These are phyloP conservation scores for Ophiognomonia clavigignenti-juglandacearum DNA, from an alignment of 2,329 filamentous ascomycete species.

Conservation along the genomic window DNA sequence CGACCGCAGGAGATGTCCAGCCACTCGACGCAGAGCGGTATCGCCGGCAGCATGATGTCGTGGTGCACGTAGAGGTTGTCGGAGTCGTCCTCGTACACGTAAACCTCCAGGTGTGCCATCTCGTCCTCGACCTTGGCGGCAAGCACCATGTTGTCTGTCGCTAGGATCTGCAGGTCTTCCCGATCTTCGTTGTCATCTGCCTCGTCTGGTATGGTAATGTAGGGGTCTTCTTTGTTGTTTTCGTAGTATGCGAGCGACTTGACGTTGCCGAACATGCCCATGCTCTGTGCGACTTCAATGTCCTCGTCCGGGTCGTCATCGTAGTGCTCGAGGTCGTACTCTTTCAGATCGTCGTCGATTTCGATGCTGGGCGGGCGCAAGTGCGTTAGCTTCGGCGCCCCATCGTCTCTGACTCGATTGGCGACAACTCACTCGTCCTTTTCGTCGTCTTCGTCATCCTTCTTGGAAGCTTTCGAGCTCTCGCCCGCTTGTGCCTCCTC, in stretches of 20 bases:
- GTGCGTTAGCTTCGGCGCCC: conserved; percentile 1
- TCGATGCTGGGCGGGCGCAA: conserved; percentile 34
- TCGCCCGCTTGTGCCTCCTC: conserved; percentile 58
- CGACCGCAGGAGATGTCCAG: conserved; percentile 86
- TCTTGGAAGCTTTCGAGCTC: conserved; percentile 17
- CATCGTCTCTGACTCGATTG: not conserved
- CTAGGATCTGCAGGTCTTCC: conserved; percentile 88
- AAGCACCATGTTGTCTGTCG: conserved; percentile 87
- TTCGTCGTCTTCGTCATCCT: conserved; percentile 19
- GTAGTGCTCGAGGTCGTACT: conserved; percentile 95
- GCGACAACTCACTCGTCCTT: conserved; percentile 30
- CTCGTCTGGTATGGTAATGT: conserved; percentile 73
- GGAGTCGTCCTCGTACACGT: conserved; percentile 91
- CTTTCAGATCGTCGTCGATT: conserved; percentile 82
- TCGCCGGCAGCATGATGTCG: conserved; percentile 97
- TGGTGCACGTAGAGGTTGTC: conserved; percentile 99
- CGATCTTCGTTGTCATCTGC: conserved; percentile 76
- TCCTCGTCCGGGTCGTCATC: conserved; percentile 73
- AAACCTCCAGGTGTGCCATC: conserved; percentile 91
- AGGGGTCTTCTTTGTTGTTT: conserved; percentile 91
- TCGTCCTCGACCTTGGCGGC: conserved; percentile 96
- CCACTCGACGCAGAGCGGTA: conserved; percentile 95
- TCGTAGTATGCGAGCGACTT: conserved; percentile 92
- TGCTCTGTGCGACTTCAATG: conserved; percentile 58
- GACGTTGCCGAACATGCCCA: conserved; percentile 93